These are phyloP conservation scores for Camelina neglecta DNA, from an alignment of 345 rosid species.

Conservation along the genomic window DNA sequence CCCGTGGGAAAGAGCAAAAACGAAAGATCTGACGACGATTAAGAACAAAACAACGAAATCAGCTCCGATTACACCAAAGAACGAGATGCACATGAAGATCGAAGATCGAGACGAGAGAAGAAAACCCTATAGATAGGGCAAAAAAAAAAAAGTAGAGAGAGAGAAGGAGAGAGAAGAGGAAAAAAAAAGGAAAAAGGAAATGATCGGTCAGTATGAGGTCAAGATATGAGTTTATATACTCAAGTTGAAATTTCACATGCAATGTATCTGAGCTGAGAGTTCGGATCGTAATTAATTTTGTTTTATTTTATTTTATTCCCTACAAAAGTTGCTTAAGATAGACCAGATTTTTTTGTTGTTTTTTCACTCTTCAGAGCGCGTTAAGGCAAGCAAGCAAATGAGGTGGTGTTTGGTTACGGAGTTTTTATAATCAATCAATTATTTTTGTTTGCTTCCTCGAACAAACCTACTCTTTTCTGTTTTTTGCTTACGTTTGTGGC, in stretches of 20 bases:
- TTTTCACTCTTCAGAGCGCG: slow-evolving; percentile 16
- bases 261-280: slow-evolving; percentile 62
- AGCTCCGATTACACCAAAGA: slow-evolving; percentile 11
- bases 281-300: slow-evolving; percentile 35
- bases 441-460: slow-evolving; percentile 11
- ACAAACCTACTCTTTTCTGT: background rate
- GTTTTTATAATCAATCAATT: background rate
- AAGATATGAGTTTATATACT: slow-evolving; percentile 40
- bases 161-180: background rate
- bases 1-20: slow-evolving; percentile 89
- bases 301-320: slow-evolving; percentile 40
- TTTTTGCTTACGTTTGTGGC: background rate
- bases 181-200: background rate
- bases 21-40: slow-evolving; percentile 46
- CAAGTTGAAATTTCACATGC: slow-evolving; percentile 54
- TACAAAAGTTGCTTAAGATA: background rate
- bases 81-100: slow-evolving; percentile 40
- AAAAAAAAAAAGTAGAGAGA: slow-evolving; percentile 44
- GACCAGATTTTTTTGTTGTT: background rate
- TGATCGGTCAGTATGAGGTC: slow-evolving; percentile 38
- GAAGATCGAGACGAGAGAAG: slow-evolving; percentile 25
- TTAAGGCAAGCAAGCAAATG: slow-evolving; percentile 13
- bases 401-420: slow-evolving; percentile 12
- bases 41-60: slow-evolving; percentile 29
- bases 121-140: slow-evolving; percentile 91